phyloP scores from a whole-genome alignment of 805 yeast species.

The Brettanomyces sp. region DNA sequence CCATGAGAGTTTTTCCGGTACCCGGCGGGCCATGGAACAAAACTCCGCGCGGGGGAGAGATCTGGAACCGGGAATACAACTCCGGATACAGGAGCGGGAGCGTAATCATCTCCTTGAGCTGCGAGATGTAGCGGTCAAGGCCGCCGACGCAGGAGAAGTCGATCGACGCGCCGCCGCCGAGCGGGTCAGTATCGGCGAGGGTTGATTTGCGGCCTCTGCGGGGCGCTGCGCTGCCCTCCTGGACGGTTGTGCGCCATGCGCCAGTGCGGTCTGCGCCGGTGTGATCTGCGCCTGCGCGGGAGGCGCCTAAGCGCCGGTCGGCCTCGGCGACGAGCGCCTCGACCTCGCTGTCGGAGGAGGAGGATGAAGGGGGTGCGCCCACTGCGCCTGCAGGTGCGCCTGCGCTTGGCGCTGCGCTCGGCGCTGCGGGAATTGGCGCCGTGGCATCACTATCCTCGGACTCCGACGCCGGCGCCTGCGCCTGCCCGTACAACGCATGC shows the following conservation, averaged over 20 bases:
- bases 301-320: conserved; percentile 13
- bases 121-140: conserved; percentile 79
- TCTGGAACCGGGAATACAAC: conserved; percentile 76
- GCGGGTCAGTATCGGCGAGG: conserved; percentile 84
- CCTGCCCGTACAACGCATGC: conserved; percentile 50
- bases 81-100: conserved; percentile 91
- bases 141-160: conserved; percentile 84
- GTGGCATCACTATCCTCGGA: not conserved
- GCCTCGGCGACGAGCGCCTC: conserved; percentile 25
- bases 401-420: not conserved
- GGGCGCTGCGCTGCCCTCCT: not conserved
- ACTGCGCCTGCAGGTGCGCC: conserved; percentile 25
- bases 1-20: conserved; percentile 97
- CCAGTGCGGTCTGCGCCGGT: conserved; percentile 26
- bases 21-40: conserved; percentile 99
- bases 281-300: conserved; percentile 4
- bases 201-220: conserved; percentile 16
- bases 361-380: conserved; percentile 36
- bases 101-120: conserved; percentile 94
- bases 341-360: conserved; percentile 35
- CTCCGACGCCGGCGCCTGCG: conserved; percentile 30
- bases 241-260: conserved; percentile 35
- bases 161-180: conserved; percentile 61
- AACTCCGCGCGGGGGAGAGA: conserved; percentile 96
- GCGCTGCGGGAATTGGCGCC: not conserved